Evolutionary conservation across 768 basidiomycete genomes (phyloP), one percentile per base, ranked within the genome.

Genomic region (Hemileccinum impolitum): DNA sequence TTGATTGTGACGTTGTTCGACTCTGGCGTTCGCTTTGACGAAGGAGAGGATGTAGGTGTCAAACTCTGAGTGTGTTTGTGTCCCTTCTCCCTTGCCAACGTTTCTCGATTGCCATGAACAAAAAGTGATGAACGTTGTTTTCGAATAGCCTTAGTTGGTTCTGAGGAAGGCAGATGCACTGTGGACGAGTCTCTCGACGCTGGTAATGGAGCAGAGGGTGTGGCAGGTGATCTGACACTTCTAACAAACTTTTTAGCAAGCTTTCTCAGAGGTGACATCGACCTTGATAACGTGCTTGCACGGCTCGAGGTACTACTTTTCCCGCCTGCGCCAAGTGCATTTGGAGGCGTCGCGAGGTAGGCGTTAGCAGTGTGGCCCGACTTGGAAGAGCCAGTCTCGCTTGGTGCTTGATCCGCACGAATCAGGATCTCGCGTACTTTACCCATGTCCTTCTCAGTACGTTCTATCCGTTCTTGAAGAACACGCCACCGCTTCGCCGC

Each of bases 371-470:
- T 75, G 60, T 48, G 67, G 2, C 80, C 82, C 36, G 87, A 87
- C 19, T 74, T 75, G 52, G 77, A 82, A n/a, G 90, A 90, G 12
- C 80, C 83, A 34, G 72, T 74, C 58, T 92, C 90, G 57, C 84
- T 87, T 14, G 74, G 76, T 25, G 76, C 70, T 23, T 80, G 76
- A 35, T 78, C 79, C 35, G 52, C 59, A 35, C 68, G 72, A 31
- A 77, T 56, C 30, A 90, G 71, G 31, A 83, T 67, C 51, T 77
- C 82, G 48, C 84, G 82, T 3, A 82, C 79, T 48, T 64, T 73
- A 52, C 86, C 84, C 88, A 96, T 89, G 54, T 94, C 91, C 23
- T 74, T 69, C 57, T 94, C 91, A 11, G 90, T 90, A 48, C 88
- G 75, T 18, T 77, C 61, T 57, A 96, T 92, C 43, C 90, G 81